phyloP scores from a whole-genome alignment of 1,284 basidiomycete genomes.

The Apiotrichum akiyoshidainum region DNA sequence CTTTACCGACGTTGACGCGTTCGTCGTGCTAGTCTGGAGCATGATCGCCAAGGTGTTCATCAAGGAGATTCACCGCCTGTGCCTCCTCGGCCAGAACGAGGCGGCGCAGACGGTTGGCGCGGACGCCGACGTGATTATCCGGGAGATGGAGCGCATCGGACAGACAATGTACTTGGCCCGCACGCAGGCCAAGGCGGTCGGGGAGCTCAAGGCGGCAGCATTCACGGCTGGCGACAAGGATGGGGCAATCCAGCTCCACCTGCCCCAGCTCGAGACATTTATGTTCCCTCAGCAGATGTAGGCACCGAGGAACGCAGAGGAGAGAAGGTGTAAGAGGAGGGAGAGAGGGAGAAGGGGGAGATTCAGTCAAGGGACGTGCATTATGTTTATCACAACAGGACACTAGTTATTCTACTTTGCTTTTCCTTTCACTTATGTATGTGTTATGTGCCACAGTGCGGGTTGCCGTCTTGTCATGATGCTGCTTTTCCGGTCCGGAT shows the following conservation, averaged over 20 bases:
- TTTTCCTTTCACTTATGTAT: no score
- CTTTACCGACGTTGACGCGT: conserved; percentile 39
- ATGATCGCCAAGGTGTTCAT: conserved; percentile 40
- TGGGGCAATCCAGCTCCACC: neutral
- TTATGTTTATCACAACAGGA: no score
- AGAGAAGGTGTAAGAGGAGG: no score
- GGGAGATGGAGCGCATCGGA: conserved; percentile 27
- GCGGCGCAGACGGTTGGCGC: conserved; percentile 7
- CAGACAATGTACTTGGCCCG: conserved; percentile 37
- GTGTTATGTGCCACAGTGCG: no score
- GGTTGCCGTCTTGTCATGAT: no score
- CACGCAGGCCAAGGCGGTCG: conserved; percentile 34
- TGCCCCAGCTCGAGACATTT: conserved; percentile 16
- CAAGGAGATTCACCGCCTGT: conserved; percentile 40
- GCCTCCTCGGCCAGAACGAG: conserved; percentile 25
- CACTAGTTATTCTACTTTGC: no score
- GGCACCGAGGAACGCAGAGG: neutral
- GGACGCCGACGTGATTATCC: conserved; percentile 11
- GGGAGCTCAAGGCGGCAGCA: conserved; percentile 33
- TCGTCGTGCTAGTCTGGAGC: conserved; percentile 42
- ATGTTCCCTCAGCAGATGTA: conserved; percentile 16
- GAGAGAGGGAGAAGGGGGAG: no score
- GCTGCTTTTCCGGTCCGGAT: no score
- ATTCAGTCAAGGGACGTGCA: no score
- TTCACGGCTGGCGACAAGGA: conserved; percentile 6